A percentile compares a stretch with the other conserved stretches of the same genome.
phyloP scores from a whole-genome alignment of 176 grass and related monocot species.

The Avena atlantica region DNA sequence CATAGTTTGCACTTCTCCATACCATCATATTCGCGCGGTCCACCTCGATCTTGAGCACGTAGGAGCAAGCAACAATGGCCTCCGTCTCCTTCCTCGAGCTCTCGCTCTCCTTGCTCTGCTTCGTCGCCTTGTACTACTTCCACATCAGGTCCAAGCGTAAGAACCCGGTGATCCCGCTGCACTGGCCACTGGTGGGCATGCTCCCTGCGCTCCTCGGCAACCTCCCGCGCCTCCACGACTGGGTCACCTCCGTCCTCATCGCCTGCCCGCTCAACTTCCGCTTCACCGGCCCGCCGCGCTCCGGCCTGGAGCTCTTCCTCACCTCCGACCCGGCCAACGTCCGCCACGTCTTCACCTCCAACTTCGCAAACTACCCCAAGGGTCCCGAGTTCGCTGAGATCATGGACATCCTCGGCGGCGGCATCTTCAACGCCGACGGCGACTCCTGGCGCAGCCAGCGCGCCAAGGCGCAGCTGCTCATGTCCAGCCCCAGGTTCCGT shows the following conservation, averaged over 20 bases:
- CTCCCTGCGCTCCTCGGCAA: constrained; percentile 59
- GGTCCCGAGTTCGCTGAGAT: constrained; percentile 75
- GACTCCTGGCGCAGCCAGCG: constrained; percentile 67
- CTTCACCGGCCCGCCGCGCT: constrained; percentile 56
- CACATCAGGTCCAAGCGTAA: constrained; percentile 43
- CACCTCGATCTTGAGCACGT: neutral
- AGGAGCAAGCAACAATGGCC: constrained; percentile 29
- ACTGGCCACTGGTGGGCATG: constrained; percentile 83
- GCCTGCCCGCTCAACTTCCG: constrained; percentile 53
- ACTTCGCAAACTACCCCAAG: constrained; percentile 81
- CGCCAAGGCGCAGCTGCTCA: constrained; percentile 59
- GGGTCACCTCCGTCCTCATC: constrained; percentile 45
- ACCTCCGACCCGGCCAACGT: constrained; percentile 70
- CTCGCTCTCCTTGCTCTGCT: constrained; percentile 46
- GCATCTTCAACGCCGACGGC: constrained; percentile 77
- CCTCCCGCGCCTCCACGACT: constrained; percentile 59
- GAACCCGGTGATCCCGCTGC: constrained; percentile 47
- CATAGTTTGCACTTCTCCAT: neutral
- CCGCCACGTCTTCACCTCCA: constrained; percentile 78
- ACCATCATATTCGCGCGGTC: neutral
- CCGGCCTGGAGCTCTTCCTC: constrained; percentile 57
- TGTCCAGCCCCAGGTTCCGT: constrained; percentile 47
- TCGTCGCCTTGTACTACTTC: constrained; percentile 44
- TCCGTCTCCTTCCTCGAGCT: constrained; percentile 28
- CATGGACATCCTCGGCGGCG: constrained; percentile 81